A percentile compares a stretch with the other conserved stretches of the same genome.
These are phyloP conservation scores for Tuber microsphaerosporum DNA, from an alignment of 495 filamentous ascomycete species.

Conservation along the genomic window DNA sequence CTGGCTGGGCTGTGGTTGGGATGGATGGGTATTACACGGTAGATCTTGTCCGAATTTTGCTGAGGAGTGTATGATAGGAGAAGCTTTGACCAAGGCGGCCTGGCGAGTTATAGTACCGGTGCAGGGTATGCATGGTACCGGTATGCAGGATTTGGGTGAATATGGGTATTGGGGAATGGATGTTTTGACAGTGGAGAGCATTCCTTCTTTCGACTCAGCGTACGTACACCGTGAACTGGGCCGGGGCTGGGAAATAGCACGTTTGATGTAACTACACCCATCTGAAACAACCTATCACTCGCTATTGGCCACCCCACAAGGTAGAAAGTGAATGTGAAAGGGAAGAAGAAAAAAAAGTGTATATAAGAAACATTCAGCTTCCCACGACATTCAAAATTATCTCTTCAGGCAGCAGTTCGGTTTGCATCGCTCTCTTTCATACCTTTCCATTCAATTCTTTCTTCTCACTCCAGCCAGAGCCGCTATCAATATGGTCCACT, in stretches of 20 bases:
- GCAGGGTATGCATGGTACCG: neutral
- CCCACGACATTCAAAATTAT: neutral
- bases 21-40: neutral
- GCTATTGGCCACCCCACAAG: neutral
- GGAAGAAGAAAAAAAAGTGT: neutral
- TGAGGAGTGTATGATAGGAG: too few relatives aligned
- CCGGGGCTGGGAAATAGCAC: neutral
- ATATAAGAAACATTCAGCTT: neutral
- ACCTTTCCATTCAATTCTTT: neutral
- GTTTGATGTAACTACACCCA: neutral
- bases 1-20: neutral
- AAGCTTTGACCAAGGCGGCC: too few relatives aligned
- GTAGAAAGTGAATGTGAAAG: neutral
- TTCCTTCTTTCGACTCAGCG: neutral
- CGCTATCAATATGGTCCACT: constrained; percentile 19
- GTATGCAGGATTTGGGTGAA: too few relatives aligned
- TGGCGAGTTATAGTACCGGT: neutral
- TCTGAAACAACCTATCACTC: neutral
- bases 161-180: neutral
- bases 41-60: neutral
- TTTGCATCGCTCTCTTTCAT: neutral
- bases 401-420: neutral
- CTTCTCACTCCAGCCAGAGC: neutral
- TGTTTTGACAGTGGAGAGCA: neutral
- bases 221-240: neutral